These are phyloP conservation scores for Picochlorum sp. DNA, from an alignment of 139 green algal genomes.

Conservation along the genomic window DNA sequence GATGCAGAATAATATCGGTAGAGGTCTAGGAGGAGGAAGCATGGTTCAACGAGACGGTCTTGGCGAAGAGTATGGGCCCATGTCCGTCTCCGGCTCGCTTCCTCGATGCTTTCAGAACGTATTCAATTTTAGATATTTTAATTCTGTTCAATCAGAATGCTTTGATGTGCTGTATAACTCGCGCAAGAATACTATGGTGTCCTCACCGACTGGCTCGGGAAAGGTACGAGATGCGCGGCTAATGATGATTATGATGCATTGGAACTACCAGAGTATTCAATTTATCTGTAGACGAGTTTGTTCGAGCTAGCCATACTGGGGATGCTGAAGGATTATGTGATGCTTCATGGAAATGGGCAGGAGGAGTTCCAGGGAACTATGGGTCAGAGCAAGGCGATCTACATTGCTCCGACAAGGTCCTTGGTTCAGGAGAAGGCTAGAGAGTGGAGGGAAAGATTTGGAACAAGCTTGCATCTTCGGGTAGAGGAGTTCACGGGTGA, in stretches of 20 bases:
- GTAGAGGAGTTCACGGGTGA: conserved; percentile 67
- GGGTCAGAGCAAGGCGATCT: conserved; percentile 44
- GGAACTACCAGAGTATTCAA: no score
- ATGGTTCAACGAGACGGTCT: no score
- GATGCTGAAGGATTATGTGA: conserved; percentile 40
- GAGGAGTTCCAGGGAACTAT: conserved; percentile 7
- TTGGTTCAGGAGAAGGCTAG: conserved; percentile 73
- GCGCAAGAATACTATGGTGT: conserved; percentile 62
- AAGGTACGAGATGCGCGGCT: conserved; percentile 38
- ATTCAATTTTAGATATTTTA: conserved; percentile 78
- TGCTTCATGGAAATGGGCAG: neutral
- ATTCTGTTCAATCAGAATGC: conserved; percentile 81
- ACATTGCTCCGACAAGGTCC: conserved; percentile 59
- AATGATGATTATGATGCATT: no score
- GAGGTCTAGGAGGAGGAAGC: no score
- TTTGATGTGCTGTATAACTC: conserved; percentile 50
- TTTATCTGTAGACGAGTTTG: conserved; percentile 51
- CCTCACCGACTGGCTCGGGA: conserved; percentile 74
- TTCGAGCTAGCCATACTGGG: conserved; percentile 87
- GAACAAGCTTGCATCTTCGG: conserved; percentile 28
- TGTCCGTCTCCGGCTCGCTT: no score
- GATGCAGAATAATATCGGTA: no score
- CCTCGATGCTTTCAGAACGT: no score
- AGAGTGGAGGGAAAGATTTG: conserved; percentile 66
- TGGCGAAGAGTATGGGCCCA: no score